These are phyloP conservation scores for Kwoniella dejecticola DNA, from an alignment of 768 basidiomycete species.

Conservation along the genomic window DNA sequence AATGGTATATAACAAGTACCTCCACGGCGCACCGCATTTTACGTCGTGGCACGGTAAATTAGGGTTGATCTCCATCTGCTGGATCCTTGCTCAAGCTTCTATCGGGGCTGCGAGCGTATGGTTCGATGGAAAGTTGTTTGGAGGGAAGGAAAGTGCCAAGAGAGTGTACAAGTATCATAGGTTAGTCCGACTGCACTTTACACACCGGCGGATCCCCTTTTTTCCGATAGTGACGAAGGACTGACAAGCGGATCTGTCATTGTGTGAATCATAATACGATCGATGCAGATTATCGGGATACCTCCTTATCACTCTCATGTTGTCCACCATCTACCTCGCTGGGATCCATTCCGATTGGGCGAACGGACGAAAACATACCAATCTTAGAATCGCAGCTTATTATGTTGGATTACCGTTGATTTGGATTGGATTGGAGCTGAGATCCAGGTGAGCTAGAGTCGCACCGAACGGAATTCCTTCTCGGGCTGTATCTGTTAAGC, in stretches of 20 bases:
- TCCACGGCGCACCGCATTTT: slow-evolving; percentile 63
- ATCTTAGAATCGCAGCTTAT: slow-evolving; percentile 40
- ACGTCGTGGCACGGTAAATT: slow-evolving; percentile 77
- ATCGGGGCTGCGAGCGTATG: slow-evolving; percentile 77
- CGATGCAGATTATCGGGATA: slow-evolving; percentile 70
- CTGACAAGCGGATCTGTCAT: too few species aligned
- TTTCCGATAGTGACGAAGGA: slow-evolving; percentile 8
- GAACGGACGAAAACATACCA: slow-evolving; percentile 25
- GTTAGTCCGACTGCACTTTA: slow-evolving; percentile 21
- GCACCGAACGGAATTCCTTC: background rate
- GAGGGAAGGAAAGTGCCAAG: slow-evolving; percentile 72
- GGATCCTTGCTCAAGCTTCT: slow-evolving; percentile 65
- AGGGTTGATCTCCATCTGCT: slow-evolving; percentile 66
- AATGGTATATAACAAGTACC: slow-evolving; percentile 66
- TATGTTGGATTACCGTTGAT: slow-evolving; percentile 48
- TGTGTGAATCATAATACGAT: too few species aligned
- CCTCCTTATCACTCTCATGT: slow-evolving; percentile 64
- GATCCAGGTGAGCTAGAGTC: slow-evolving; percentile 39
- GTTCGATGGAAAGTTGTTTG: slow-evolving; percentile 70
- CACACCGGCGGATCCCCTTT: too few species aligned
- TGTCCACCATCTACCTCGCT: slow-evolving; percentile 69
- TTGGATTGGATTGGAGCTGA: slow-evolving; percentile 32
- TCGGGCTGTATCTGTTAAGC: background rate
- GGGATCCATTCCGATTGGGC: slow-evolving; percentile 71
- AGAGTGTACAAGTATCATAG: slow-evolving; percentile 81